These are phyloP conservation scores for Boehmeria nivea DNA, from an alignment of 306 rosid genomes.

Conservation along the genomic window DNA sequence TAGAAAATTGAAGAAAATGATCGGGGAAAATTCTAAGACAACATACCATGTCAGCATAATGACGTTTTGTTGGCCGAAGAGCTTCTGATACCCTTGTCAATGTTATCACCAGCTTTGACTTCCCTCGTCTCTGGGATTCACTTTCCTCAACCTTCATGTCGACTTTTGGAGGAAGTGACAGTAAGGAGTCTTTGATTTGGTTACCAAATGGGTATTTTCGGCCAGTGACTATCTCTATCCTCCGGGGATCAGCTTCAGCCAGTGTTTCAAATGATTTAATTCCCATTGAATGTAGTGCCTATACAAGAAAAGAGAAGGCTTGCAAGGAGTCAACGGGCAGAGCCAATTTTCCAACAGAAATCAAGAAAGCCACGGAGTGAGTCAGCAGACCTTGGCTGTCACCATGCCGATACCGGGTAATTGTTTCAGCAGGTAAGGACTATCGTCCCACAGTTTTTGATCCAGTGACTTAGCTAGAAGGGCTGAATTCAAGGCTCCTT, in stretches of 20 bases:
- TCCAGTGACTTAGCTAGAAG: slow-evolving; percentile 75
- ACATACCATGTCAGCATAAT: slow-evolving; percentile 88
- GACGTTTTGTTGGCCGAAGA: slow-evolving; percentile 54
- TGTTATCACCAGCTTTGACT: slow-evolving; percentile 62
- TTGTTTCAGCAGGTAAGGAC: slow-evolving; percentile 86
- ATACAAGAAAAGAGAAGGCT: slow-evolving; percentile 24
- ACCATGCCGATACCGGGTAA: slow-evolving; percentile 98
- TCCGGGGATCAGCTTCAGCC: slow-evolving; percentile 90
- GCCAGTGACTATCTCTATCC: slow-evolving; percentile 88
- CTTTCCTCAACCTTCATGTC: slow-evolving; percentile 56
- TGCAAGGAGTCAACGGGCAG: slow-evolving; percentile 3
- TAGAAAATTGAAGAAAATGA: slow-evolving; percentile 13
- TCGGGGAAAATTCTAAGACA: slow-evolving; percentile 4
- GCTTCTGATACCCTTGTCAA: slow-evolving; percentile 64
- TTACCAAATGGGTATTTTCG: slow-evolving; percentile 94
- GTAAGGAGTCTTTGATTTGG: slow-evolving; percentile 86
- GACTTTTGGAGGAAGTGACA: slow-evolving; percentile 80
- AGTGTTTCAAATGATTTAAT: slow-evolving; percentile 70
- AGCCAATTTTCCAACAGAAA: slow-evolving; percentile 9
- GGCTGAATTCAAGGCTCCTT: slow-evolving; percentile 66
- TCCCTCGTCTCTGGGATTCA: slow-evolving; percentile 51
- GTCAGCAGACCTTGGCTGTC: slow-evolving; percentile 72
- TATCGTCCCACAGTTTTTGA: slow-evolving; percentile 97
- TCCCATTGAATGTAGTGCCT: slow-evolving; percentile 87
- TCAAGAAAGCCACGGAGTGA: slow-evolving; percentile 11